A percentile compares a stretch with the other conserved stretches of the same genome.
Evolutionary conservation across 2,329 filamentous ascomycete genomes (phyloP).

Genomic region (Cytospora schulzeri): DNA sequence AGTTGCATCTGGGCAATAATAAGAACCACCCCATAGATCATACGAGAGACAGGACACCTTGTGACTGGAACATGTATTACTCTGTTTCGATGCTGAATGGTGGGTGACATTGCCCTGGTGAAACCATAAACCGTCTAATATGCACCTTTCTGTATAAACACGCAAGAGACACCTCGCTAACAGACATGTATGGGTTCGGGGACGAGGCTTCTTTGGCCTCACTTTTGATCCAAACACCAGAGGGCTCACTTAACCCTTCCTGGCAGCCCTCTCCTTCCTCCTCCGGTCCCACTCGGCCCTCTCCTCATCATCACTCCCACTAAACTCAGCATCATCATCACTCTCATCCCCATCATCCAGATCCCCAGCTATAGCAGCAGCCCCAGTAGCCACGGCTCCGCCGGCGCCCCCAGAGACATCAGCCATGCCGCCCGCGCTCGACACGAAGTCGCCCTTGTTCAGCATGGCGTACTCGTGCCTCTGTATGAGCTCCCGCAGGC

Average conservation of each 20-base stretch:
- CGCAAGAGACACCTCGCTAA: background rate
- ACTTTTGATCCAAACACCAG: background rate
- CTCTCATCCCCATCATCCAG: slow-evolving; percentile 39
- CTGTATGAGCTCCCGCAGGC: slow-evolving; percentile 64
- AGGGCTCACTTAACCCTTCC: slow-evolving; percentile 32
- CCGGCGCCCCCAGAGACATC: background rate
- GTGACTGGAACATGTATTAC: slow-evolving; percentile 8
- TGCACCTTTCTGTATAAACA: slow-evolving; percentile 3
- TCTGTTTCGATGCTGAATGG: slow-evolving; percentile 7
- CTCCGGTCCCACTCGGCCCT: slow-evolving; percentile 62
- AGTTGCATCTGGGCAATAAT: no score
- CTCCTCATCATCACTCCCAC: slow-evolving; percentile 66
- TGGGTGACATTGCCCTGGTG: slow-evolving; percentile 4
- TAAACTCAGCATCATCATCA: slow-evolving; percentile 63
- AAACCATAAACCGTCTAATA: slow-evolving; percentile 20
- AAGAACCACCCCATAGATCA: no score
- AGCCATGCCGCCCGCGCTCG: slow-evolving; percentile 34
- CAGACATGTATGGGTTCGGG: background rate
- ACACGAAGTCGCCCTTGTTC: slow-evolving; percentile 61
- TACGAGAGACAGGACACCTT: no score
- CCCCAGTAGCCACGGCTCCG: background rate
- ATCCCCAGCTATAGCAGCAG: slow-evolving; percentile 20
- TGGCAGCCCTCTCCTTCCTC: slow-evolving; percentile 45
- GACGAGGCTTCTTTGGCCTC: background rate
- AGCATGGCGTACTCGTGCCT: slow-evolving; percentile 69